A percentile compares a stretch with the other conserved stretches of the same genome.
Evolutionary conservation across 768 basidiomycete species (phyloP).

Genomic region (Gloeostereum incarnatum): DNA sequence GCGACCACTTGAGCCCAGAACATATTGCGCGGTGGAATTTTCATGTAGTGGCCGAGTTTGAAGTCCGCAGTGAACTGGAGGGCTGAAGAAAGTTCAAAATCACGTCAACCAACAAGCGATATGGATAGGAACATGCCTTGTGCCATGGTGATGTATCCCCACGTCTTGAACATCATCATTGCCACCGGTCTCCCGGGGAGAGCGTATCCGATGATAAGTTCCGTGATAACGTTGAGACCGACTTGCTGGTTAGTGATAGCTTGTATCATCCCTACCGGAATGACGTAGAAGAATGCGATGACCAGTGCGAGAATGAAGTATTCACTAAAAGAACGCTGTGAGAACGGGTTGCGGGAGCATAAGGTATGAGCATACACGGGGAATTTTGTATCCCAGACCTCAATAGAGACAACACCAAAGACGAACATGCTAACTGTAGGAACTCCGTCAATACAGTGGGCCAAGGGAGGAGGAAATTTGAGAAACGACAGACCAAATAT

Average conservation of each 20-base stretch:
- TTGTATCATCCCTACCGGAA: conserved; percentile 64
- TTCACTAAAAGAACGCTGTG: conserved; percentile 15
- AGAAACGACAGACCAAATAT: conserved; percentile 49
- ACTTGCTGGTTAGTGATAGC: conserved; percentile 79
- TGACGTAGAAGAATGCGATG: conserved; percentile 57
- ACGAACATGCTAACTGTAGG: conserved; percentile 48
- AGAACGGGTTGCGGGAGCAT: neutral
- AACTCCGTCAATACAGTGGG: conserved; percentile 12
- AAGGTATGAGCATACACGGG: conserved; percentile 55
- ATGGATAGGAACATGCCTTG: conserved; percentile 24
- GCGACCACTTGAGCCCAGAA: conserved; percentile 65
- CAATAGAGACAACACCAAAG: conserved; percentile 61
- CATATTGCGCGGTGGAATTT: conserved; percentile 66
- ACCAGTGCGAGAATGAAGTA: conserved; percentile 62
- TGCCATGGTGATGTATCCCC: conserved; percentile 64
- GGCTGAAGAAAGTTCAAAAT: conserved; percentile 1
- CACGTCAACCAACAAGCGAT: neutral
- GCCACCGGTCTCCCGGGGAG: conserved; percentile 73
- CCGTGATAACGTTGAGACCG: conserved; percentile 68
- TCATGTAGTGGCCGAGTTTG: conserved; percentile 76
- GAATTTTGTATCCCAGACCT: conserved; percentile 64
- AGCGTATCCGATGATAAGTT: conserved; percentile 72
- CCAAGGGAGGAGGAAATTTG: conserved; percentile 17
- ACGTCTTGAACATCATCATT: conserved; percentile 84
- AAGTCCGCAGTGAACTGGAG: conserved; percentile 56